These are phyloP conservation scores for Salix brachista DNA, from an alignment of 345 rosid genomes.

Conservation along the genomic window DNA sequence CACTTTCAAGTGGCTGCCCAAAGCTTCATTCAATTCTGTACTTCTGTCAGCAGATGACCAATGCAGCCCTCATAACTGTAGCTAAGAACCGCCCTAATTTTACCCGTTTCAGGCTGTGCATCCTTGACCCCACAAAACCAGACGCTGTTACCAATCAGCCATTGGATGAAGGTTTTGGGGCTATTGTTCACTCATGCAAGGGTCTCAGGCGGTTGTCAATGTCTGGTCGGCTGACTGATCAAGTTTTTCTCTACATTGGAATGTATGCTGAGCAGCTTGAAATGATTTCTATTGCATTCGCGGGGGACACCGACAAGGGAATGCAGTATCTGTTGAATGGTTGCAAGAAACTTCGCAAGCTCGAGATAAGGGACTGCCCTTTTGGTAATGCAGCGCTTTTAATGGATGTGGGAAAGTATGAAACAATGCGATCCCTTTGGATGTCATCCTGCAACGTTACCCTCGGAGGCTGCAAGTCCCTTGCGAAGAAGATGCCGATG, in stretches of 20 bases:
- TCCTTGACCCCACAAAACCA: constrained; percentile 65
- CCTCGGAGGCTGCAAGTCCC: constrained; percentile 76
- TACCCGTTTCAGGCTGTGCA: constrained; percentile 73
- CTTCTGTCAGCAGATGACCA: constrained; percentile 96
- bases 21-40: constrained; percentile 80
- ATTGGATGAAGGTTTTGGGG: constrained; percentile 96
- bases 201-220: constrained; percentile 66
- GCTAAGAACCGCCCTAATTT: constrained; percentile 85
- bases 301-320: constrained; percentile 79
- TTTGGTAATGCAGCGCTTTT: constrained; percentile 82
- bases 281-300: constrained; percentile 95
- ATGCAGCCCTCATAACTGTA: constrained; percentile 76
- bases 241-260: constrained; percentile 83
- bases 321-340: constrained; percentile 85
- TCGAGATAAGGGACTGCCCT: constrained; percentile 87
- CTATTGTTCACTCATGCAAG: constrained; percentile 74
- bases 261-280: constrained; percentile 77
- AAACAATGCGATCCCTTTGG: constrained; percentile 99
- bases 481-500: constrained; percentile 65
- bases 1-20: constrained; percentile 75
- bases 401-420: constrained; percentile 77
- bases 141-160: constrained; percentile 69
- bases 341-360: constrained; percentile 81
- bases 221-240: constrained; percentile 73
- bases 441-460: constrained; percentile 97